Evolutionary conservation across 2,329 filamentous ascomycete genomes (phyloP).

Genomic region (Colletotrichum incanum): DNA sequence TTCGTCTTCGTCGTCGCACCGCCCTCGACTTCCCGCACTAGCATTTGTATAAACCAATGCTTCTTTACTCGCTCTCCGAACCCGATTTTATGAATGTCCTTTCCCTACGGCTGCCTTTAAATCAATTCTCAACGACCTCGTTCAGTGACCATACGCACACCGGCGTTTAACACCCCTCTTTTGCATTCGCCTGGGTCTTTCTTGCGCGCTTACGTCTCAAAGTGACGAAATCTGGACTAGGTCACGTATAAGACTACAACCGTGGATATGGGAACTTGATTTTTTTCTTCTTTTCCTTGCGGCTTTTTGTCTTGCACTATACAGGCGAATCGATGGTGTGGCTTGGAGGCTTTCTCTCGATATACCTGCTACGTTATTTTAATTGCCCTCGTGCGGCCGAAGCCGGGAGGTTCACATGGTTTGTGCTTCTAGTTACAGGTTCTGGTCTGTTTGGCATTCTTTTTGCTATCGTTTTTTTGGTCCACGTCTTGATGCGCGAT

Average conservation of each 20-base stretch:
- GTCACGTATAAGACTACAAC: constrained; percentile 31
- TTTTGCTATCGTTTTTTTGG: constrained; percentile 9
- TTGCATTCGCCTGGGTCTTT: constrained; percentile 19
- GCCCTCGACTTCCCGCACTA: constrained; percentile 26
- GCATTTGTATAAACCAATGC: constrained; percentile 24
- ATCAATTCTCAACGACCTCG: constrained; percentile 40
- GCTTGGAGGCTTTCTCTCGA: constrained; percentile 29
- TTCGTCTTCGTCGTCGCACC: constrained; percentile 33
- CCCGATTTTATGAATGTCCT: constrained; percentile 11
- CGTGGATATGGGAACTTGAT: constrained; percentile 39
- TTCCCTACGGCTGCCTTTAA: constrained; percentile 37
- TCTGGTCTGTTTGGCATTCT: constrained; percentile 1
- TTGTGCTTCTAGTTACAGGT: not conserved
- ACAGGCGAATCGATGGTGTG: constrained; percentile 20
- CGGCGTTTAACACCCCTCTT: constrained; percentile 30
- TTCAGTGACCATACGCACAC: constrained; percentile 30
- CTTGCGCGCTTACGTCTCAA: constrained; percentile 1
- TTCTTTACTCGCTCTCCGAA: constrained; percentile 1
- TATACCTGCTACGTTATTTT: constrained; percentile 41
- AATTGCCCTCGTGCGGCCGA: constrained; percentile 30
- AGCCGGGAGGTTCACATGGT: constrained; percentile 17
- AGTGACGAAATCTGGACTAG: constrained; percentile 31
- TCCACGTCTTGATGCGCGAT: constrained; percentile 35
- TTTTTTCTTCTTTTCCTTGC: constrained; percentile 10
- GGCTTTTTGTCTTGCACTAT: constrained; percentile 17